A percentile compares a stretch with the other conserved stretches of the same genome.
These are phyloP conservation scores for Penicillium rolfsii DNA, from an alignment of 2,329 filamentous ascomycete species.

Conservation along the genomic window DNA sequence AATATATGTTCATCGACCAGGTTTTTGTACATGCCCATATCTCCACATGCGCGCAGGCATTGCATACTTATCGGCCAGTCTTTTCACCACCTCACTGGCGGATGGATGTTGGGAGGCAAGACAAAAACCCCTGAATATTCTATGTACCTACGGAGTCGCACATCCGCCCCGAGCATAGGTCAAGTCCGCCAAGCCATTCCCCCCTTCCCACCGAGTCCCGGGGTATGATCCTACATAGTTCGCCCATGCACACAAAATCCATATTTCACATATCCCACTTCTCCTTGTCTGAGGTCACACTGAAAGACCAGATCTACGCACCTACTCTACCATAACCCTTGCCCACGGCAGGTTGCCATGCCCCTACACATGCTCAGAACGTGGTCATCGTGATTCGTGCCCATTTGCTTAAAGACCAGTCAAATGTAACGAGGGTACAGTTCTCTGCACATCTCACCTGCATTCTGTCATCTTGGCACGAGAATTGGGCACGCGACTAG, in stretches of 20 bases:
- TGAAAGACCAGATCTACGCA: background rate
- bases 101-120: constrained; percentile 84
- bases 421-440: background rate
- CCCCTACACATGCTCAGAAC: constrained; percentile 9
- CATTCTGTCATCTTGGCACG: constrained; percentile 2
- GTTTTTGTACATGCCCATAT: constrained; percentile 57
- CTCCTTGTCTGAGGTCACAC: background rate
- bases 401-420: background rate
- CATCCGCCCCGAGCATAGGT: background rate
- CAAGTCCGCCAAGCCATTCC: background rate
- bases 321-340: background rate
- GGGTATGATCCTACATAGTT: background rate
- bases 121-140: background rate
- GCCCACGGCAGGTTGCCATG: constrained; percentile 3
- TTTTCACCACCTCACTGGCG: constrained; percentile 67
- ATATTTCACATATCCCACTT: background rate
- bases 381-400: background rate
- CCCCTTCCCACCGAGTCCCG: background rate
- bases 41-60: constrained; percentile 97
- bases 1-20: background rate
- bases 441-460: background rate
- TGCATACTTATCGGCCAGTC: constrained; percentile 76
- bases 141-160: background rate
- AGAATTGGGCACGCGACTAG: background rate
- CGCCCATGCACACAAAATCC: background rate